phyloP scores from a whole-genome alignment of 1,139 yeast genomes.

The Pichia sp. region DNA sequence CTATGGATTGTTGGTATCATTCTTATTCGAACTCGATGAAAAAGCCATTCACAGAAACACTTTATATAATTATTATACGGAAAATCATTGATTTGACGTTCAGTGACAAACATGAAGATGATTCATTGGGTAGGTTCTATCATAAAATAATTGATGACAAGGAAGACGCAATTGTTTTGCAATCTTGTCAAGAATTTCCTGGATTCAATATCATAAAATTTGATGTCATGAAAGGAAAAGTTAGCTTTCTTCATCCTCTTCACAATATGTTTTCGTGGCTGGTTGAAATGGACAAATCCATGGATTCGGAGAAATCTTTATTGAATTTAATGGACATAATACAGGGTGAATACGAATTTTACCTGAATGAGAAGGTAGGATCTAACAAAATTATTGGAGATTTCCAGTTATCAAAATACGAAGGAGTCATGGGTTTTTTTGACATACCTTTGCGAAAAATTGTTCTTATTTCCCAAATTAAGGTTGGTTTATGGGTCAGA shows the following conservation, averaged over 20 bases:
- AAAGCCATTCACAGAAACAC: constrained; percentile 22
- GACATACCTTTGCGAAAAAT: constrained; percentile 78
- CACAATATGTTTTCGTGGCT: constrained; percentile 73
- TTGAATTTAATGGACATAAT: constrained; percentile 20
- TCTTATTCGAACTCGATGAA: constrained; percentile 20
- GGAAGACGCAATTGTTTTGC: constrained; percentile 24
- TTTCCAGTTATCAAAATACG: constrained; percentile 17
- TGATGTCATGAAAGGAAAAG: constrained; percentile 44
- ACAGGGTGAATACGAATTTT: constrained; percentile 22
- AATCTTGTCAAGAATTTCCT: constrained; percentile 15
- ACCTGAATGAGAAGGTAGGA: constrained; percentile 10
- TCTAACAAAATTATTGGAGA: not conserved
- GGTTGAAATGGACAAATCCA: constrained; percentile 46
- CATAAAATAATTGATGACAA: constrained; percentile 23
- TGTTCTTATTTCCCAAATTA: constrained; percentile 52
- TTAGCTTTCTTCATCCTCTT: constrained; percentile 76
- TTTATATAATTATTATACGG: constrained; percentile 19
- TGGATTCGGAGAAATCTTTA: constrained; percentile 28
- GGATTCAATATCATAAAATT: constrained; percentile 35
- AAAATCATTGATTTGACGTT: constrained; percentile 19
- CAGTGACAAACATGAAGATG: constrained; percentile 4
- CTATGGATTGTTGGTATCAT: constrained; percentile 22
- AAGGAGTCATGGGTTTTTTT: constrained; percentile 39
- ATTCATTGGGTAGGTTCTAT: constrained; percentile 1
- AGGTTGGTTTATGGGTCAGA: constrained; percentile 59